Evolutionary conservation across 495 filamentous ascomycete genomes (phyloP).

Genomic region (Talaromyces nanjingensis): DNA sequence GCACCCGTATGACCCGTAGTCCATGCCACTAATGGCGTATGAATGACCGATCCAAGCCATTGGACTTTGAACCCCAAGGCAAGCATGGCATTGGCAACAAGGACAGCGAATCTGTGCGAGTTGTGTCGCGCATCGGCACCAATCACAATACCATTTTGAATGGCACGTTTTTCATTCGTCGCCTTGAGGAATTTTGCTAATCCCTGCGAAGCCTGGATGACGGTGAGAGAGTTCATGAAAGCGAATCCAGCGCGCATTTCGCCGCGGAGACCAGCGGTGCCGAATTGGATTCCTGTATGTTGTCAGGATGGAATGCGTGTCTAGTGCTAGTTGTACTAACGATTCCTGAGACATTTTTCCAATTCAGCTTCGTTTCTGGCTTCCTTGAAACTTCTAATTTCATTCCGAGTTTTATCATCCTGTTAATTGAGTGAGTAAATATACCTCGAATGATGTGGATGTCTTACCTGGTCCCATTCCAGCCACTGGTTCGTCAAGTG

Average conservation of each 20-base stretch:
- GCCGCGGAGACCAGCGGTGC: constrained; percentile 63
- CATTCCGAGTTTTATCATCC: constrained; percentile 49
- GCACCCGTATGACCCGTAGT: constrained; percentile 49
- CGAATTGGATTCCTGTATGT: constrained; percentile 53
- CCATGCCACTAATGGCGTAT: constrained; percentile 67
- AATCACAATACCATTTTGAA: constrained; percentile 51
- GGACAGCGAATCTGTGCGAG: constrained; percentile 54
- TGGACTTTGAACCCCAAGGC: constrained; percentile 54
- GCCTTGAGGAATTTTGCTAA: constrained; percentile 54
- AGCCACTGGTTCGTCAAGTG: constrained; percentile 50
- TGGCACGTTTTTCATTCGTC: constrained; percentile 25
- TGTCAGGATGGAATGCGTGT: constrained; percentile 8
- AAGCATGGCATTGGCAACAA: constrained; percentile 60
- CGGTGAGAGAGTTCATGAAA: constrained; percentile 61
- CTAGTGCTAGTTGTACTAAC: constrained; percentile 24
- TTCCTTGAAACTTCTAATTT: constrained; percentile 51
- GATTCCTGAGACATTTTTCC: constrained; percentile 46
- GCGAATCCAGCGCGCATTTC: constrained; percentile 66
- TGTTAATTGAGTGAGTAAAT: constrained; percentile 13
- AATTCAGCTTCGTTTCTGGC: constrained; percentile 43
- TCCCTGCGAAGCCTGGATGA: constrained; percentile 69
- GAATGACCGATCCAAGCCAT: constrained; percentile 49
- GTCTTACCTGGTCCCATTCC: constrained; percentile 49
- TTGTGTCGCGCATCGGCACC: constrained; percentile 65
- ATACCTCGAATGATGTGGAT: not conserved